Base-by-base conservation (phyloP, 306 rosid species). In the Acacia acuminata region DNA sequence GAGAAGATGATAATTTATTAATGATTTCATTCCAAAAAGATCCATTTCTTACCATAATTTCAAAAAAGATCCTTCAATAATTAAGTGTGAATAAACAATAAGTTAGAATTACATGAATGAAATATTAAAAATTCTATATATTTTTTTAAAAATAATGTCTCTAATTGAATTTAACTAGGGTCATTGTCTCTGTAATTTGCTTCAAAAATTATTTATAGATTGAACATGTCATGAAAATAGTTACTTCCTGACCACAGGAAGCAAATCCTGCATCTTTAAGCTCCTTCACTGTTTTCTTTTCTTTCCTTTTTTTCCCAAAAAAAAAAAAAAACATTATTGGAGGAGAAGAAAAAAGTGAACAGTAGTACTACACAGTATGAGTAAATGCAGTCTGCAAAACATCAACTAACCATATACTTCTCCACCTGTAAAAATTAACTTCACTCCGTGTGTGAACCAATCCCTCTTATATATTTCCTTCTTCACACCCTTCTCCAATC, bases 341-440 rank as follows among this genome's bases (percentile, higher is more conserved):
- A 70, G 16, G 36, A 55, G 66, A 47, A 20, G 32, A 30, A 53
- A 24, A 79, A 77, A 78, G 88, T 82, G 83, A 90, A 85, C 83
- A 81, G 27, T 9, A n/a, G 2, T 58, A 5, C 32, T 58, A 4
- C 32, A 58, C 32, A 58, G 65, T 36, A 77, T 14, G 88, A 92
- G 84, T 96, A 94, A 96, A 92, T 96, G 94, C 90, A 81, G 51
- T 86, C 91, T 79, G 92, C 91, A 81, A 67, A 20, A 78, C 44
- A 85, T 88, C 97, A 96, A 90, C 99, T 78, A 96, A 89, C 93
- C 84, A 38, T 87, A 88, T 17, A 82, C 89, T 87, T 86, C 77
- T 83, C 87, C 94, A 91, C 90, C 98, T 86, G 97, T 80, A 68
- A 53, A 75, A 86, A 94, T 96, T 92, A 75, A 94, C 94, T 96